These are phyloP conservation scores for Periconia digitata DNA, from an alignment of 2,329 filamentous ascomycete species.

Conservation along the genomic window DNA sequence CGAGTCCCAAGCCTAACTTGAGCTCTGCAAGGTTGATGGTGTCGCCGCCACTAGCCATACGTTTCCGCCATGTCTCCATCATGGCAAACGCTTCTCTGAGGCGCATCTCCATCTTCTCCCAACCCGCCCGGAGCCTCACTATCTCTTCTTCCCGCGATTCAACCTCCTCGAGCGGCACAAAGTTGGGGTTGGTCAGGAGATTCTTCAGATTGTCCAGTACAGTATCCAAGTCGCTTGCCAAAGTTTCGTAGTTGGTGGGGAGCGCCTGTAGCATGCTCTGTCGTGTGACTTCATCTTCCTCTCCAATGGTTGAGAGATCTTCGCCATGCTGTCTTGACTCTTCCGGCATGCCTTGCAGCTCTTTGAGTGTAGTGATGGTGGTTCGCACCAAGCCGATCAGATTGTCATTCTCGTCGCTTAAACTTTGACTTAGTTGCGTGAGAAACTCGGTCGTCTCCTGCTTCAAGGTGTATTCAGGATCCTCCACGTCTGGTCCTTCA, in stretches of 20 bases:
- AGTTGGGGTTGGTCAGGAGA: conserved; percentile 91
- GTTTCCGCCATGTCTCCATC: conserved; percentile 88
- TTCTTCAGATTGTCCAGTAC: conserved; percentile 80
- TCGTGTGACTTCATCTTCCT: conserved; percentile 34
- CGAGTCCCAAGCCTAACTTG: conserved; percentile 64
- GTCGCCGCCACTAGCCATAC: conserved; percentile 71
- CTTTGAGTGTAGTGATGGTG: conserved; percentile 70
- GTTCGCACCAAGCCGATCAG: conserved; percentile 71
- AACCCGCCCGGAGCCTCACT: conserved; percentile 74
- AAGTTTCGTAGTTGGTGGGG: conserved; percentile 65
- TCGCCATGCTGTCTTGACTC: conserved; percentile 26
- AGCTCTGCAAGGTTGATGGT: conserved; percentile 64
- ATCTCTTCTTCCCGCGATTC: conserved; percentile 93
- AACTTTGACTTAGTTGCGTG: conserved; percentile 75
- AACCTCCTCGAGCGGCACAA: conserved; percentile 93
- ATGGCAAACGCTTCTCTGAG: conserved; percentile 89
- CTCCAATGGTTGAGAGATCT: conserved; percentile 29
- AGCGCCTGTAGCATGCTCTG: conserved; percentile 47
- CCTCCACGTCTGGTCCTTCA: conserved; percentile 54
- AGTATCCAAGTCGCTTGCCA: conserved; percentile 72
- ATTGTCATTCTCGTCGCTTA: conserved; percentile 91
- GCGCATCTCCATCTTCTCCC: conserved; percentile 89
- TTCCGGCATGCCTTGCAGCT: conserved; percentile 58
- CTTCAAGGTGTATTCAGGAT: conserved; percentile 68
- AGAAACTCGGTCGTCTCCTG: conserved; percentile 91